A percentile compares a stretch with the other conserved stretches of the same genome.
Conservation (phyloP, 169 alveolate species). For the Eimeria necatrix region DNA sequence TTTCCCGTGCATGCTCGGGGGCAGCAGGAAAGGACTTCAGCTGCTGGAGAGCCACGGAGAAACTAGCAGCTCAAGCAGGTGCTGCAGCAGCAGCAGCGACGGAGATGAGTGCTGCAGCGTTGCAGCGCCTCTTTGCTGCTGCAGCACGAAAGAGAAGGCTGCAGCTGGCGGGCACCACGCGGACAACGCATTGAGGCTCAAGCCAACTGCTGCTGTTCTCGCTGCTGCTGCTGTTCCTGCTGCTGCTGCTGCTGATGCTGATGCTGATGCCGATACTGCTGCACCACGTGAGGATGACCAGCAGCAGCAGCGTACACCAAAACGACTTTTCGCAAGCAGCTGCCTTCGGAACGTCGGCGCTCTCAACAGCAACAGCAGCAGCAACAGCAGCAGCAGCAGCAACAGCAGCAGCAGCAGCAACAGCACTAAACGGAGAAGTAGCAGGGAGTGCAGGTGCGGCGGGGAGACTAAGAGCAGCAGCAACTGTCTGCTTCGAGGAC, state of each 20-base stretch:
- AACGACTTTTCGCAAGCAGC: not conserved
- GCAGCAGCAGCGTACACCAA: conserved; percentile 32
- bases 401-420: not conserved
- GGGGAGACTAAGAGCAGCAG: not conserved
- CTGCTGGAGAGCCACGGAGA: conserved; percentile 24
- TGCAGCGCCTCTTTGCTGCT: not conserved
- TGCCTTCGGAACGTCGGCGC: not conserved
- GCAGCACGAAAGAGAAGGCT: not conserved
- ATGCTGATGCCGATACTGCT: too few relatives aligned
- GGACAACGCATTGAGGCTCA: not conserved
- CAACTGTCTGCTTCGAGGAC: too few relatives aligned
- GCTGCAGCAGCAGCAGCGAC: conserved; percentile 62
- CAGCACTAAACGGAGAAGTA: not conserved
- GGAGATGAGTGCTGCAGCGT: not conserved
- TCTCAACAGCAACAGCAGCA: not conserved
- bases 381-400: conserved; percentile 23
- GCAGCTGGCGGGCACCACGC: not conserved
- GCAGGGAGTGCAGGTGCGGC: not conserved
- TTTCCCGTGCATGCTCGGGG: too few relatives aligned
- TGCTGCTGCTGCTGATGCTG: not conserved
- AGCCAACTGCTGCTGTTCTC: not conserved
- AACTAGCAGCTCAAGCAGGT: conserved; percentile 5
- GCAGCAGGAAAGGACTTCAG: not conserved
- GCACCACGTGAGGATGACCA: not conserved
- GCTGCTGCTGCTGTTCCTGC: not conserved